Evolutionary conservation across 148 eudicot genomes (phyloP).

Genomic region (Rhododendron molle): DNA sequence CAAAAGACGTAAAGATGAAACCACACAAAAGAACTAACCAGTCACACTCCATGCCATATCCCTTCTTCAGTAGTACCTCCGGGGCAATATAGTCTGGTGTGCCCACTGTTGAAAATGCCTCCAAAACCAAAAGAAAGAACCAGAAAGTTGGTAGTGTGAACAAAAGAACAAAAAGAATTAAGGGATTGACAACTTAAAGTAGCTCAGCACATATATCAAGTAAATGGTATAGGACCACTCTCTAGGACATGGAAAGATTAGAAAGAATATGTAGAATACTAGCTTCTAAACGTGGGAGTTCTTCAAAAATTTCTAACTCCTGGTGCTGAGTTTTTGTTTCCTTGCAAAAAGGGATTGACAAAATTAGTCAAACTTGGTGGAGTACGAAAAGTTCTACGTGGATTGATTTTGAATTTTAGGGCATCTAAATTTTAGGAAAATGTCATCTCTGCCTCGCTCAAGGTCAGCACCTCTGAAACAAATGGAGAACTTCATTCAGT

Average conservation of each 20-base stretch:
- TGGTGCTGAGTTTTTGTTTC: neutral
- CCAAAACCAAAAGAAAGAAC: slow-evolving; percentile 19
- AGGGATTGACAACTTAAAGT: neutral
- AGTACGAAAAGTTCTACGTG: neutral
- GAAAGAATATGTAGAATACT: neutral
- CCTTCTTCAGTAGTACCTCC: neutral
- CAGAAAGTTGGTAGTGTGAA: slow-evolving; percentile 6
- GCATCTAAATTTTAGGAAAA: neutral
- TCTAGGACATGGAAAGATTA: neutral
- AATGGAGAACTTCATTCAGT: neutral
- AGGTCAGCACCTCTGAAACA: neutral
- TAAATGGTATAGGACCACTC: neutral
- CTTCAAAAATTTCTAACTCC: neutral
- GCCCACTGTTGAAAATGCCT: slow-evolving; percentile 98
- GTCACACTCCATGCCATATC: slow-evolving; percentile 74
- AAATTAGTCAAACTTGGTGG: neutral
- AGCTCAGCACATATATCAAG: neutral
- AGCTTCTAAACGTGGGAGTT: neutral
- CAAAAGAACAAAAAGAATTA: neutral
- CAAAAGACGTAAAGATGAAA: neutral
- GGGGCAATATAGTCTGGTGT: slow-evolving; percentile 84
- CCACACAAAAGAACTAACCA: slow-evolving; percentile 48
- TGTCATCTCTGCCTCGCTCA: neutral
- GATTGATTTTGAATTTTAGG: neutral
- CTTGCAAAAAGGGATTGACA: neutral